Conservation (phyloP, 2,329 filamentous ascomycete species). For the Claviceps pazoutovae region DNA sequence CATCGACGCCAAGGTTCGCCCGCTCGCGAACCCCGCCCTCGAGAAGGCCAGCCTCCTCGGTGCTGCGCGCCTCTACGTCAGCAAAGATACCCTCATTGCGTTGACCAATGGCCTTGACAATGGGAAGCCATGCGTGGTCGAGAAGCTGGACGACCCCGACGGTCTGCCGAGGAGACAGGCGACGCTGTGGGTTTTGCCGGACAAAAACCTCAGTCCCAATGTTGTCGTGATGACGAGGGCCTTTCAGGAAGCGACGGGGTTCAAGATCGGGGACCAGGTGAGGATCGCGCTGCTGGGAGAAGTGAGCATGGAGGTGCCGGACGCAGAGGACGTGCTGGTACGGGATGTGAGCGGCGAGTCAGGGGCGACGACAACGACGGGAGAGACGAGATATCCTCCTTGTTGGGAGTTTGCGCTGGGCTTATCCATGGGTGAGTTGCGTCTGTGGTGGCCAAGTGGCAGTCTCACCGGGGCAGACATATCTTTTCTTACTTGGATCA, state of each 20-base stretch:
- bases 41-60: constrained; percentile 29
- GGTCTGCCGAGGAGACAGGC: constrained; percentile 26
- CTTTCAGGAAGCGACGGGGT: constrained; percentile 56
- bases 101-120: constrained; percentile 29
- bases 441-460: too few relatives aligned
- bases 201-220: constrained; percentile 51
- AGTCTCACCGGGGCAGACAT: not conserved
- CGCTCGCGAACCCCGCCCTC: constrained; percentile 25
- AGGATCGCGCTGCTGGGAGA: constrained; percentile 42
- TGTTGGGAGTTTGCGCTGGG: constrained; percentile 24
- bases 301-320: constrained; percentile 24
- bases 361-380: constrained; percentile 18
- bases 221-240: constrained; percentile 60
- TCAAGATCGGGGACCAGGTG: constrained; percentile 56
- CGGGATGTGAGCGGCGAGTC: constrained; percentile 38
- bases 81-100: constrained; percentile 31
- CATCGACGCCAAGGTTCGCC: constrained; percentile 27
- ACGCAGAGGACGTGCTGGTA: constrained; percentile 44
- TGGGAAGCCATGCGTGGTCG: constrained; percentile 28
- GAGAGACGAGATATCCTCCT: constrained; percentile 14
- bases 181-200: constrained; percentile 34
- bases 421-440: constrained; percentile 18
- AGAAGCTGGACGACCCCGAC: constrained; percentile 15
- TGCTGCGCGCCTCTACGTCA: constrained; percentile 33
- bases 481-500: not conserved